Base-by-base conservation (phyloP, 192 early-diverging fungal species). In the Dimargaris cristalligena region DNA sequence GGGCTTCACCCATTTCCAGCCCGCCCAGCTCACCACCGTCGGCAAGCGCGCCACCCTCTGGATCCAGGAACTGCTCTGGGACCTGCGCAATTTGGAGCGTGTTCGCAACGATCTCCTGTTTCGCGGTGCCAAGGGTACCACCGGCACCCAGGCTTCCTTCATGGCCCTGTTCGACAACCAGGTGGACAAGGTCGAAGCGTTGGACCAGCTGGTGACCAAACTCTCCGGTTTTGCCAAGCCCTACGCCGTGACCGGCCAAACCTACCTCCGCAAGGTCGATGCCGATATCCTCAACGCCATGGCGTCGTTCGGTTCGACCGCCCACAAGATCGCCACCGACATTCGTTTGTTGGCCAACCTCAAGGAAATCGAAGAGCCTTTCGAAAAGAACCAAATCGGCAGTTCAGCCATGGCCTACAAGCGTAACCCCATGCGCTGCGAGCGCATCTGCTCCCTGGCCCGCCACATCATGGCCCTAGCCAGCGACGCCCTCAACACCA, bases 341-440 rank as follows among this genome's bases (percentile, higher is more conserved):
- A 88, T 98, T 62, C 84, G 95, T 44, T 77, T 98, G 35, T 76
- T 98, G 61, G 95, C 92, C 26, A 88, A 91, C 62, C 73, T 98
- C 57, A 98, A 98, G 81, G 95, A 98, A 65, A 79, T 98, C 45
- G 95, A 98, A 73, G 95, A 98, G 71, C 95, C 95, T 26, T 98
- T 98, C 59, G 95, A 98, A 74, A 93, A 92, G 78, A 91, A 98
- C 73, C 95, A 98, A 74, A 98, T 98, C 60, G 94, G 94, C 8
- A 89, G 86, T 30, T 92, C 89, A 29, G 95, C 95, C 60, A 98
- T 98, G 95, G 95, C 95, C 60, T 98, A 98, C 78, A 98, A 98
- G 87, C 87, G 95, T 62, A 98, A 98, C 80, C 95, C 95, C 28
- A 98, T 98, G 95, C 84, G 93, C 35, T 92, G 84, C 64, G 95